phyloP scores from a whole-genome alignment of 257 asterid genomes.

The Leonotis leonurus region DNA sequence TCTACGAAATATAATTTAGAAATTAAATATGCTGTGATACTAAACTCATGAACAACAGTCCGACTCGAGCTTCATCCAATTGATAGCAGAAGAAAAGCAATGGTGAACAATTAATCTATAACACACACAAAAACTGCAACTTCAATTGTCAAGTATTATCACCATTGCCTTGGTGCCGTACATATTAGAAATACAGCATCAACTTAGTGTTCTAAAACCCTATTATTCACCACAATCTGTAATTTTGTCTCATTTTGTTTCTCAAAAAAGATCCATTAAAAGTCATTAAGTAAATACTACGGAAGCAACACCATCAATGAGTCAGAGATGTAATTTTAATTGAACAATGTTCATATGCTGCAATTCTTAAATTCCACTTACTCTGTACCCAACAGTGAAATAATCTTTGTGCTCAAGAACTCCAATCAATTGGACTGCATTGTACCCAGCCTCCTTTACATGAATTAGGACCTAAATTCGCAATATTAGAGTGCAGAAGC shows the following conservation, averaged over 20 bases:
- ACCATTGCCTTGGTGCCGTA: conserved; percentile 6
- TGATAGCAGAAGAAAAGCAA: no score
- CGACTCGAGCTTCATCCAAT: no score
- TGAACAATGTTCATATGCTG: neutral
- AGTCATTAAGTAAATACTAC: neutral
- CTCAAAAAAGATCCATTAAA: conserved; percentile 1
- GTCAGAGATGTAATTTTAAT: conserved; percentile 4
- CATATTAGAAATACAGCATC: neutral
- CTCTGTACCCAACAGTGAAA: conserved; percentile 81
- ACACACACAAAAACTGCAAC: neutral
- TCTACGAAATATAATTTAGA: neutral
- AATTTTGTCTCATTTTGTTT: conserved; percentile 1
- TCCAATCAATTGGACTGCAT: conserved; percentile 85
- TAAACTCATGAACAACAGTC: neutral
- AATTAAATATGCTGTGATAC: conserved; percentile 5
- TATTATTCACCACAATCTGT: conserved; percentile 1
- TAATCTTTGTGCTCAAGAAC: conserved; percentile 93
- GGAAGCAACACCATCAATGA: conserved; percentile 1
- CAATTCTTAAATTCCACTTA: conserved; percentile 32
- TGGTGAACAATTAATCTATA: neutral
- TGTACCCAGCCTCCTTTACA: conserved; percentile 92
- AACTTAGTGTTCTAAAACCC: neutral
- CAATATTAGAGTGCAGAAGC: conserved; percentile 6
- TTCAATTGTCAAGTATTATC: neutral
- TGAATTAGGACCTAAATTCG: conserved; percentile 72